Percentiles rank a stretch among this genome's conserved stretches.
Conservation (phyloP, 2,329 filamentous ascomycete species). For the Fusarium odoratissimum region DNA sequence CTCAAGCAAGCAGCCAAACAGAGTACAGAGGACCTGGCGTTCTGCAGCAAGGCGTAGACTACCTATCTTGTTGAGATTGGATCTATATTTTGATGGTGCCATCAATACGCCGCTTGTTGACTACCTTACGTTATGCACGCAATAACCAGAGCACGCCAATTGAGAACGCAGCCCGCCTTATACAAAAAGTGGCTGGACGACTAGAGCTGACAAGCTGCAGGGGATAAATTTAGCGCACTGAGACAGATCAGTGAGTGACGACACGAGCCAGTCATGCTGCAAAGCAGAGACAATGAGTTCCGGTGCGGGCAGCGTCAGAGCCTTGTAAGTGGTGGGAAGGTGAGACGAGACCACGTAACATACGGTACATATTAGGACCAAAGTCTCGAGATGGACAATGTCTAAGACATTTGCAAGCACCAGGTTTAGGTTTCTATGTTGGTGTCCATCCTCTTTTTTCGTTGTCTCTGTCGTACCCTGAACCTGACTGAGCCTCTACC, state of each 20-base stretch:
- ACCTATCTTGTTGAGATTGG: conserved; percentile 10
- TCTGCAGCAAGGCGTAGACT: background rate
- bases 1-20: background rate
- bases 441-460: conserved; percentile 13
- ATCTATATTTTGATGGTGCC: conserved; percentile 8
- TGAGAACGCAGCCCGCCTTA: conserved; percentile 17
- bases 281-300: conserved; percentile 11
- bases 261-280: conserved; percentile 25
- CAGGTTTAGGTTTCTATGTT: conserved; percentile 1
- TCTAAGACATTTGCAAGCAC: conserved; percentile 24
- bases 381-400: background rate
- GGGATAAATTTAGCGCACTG: conserved; percentile 15
- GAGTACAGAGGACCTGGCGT: background rate
- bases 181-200: conserved; percentile 27
- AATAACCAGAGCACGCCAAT: conserved; percentile 21
- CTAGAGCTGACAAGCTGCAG: conserved; percentile 34
- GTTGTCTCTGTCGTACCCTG: conserved; percentile 27
- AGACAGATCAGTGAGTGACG: conserved; percentile 25
- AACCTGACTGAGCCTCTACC: conserved; percentile 12
- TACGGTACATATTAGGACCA: no score
- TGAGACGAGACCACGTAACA: background rate
- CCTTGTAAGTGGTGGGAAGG: conserved; percentile 12
- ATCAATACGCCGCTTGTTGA: conserved; percentile 1
- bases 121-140: conserved; percentile 8
- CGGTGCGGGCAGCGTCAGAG: conserved; percentile 20